Evolutionary conservation across 2,329 filamentous ascomycete genomes (phyloP).

Genomic region (Ustulina deusta): DNA sequence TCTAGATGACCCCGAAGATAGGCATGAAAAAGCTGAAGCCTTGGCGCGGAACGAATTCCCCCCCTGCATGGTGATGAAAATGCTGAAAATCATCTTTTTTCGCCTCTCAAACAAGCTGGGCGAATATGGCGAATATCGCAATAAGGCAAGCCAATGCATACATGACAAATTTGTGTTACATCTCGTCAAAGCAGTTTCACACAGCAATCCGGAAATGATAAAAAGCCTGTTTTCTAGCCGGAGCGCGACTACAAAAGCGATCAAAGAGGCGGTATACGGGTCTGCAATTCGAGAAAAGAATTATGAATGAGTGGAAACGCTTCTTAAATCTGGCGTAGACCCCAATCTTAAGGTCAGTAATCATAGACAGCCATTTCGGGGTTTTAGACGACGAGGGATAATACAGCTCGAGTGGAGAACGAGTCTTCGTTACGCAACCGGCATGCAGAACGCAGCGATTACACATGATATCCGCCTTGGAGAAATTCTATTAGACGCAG

Average conservation of each 20-base stretch:
- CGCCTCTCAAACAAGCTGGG: conserved; percentile 19
- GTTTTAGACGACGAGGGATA: not conserved
- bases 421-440: not conserved
- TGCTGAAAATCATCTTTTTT: conserved; percentile 23
- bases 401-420: not conserved
- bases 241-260: not conserved
- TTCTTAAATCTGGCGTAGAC: conserved; percentile 14
- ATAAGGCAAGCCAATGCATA: not conserved
- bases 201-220: not conserved
- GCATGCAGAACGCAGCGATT: conserved; percentile 3
- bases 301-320: conserved; percentile 1
- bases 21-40: no score
- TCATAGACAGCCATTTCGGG: not conserved
- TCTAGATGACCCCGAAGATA: not conserved
- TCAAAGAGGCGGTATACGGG: conserved; percentile 11
- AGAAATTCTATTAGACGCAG: conserved; percentile 6
- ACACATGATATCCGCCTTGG: conserved; percentile 11
- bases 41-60: not conserved
- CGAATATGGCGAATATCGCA: not conserved
- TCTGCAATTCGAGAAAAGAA: conserved; percentile 22
- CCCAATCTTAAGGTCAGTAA: not conserved
- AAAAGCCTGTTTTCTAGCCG: not conserved
- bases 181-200: conserved; percentile 5
- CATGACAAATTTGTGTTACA: conserved; percentile 15
- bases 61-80: conserved; percentile 4